Conservation (phyloP, 352 stramenopile species). For the Peronospora destructor region DNA sequence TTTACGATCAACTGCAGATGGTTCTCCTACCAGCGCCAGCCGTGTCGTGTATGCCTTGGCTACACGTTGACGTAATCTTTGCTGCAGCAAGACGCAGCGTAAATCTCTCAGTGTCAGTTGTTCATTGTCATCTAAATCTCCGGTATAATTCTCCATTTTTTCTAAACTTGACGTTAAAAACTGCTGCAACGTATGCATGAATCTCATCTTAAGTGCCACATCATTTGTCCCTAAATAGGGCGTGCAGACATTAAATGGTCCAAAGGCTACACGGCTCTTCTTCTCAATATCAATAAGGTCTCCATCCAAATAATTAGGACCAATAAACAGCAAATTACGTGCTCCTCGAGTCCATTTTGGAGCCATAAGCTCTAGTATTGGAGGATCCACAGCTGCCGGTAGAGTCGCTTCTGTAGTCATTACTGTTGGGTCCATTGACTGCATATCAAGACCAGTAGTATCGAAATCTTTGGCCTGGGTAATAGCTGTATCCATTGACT, state of each 20-base stretch:
- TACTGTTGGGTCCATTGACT: constrained; percentile 4
- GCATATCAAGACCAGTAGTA: not conserved
- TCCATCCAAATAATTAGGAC: constrained; percentile 58
- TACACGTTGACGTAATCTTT: constrained; percentile 59
- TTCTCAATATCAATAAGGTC: constrained; percentile 53
- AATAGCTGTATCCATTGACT: constrained; percentile 73
- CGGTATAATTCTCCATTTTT: constrained; percentile 42
- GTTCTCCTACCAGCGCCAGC: constrained; percentile 60
- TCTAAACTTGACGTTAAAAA: constrained; percentile 60
- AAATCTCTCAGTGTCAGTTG: constrained; percentile 49
- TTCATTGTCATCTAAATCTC: constrained; percentile 35
- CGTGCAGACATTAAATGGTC: constrained; percentile 48
- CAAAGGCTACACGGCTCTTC: constrained; percentile 49
- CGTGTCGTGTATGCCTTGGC: constrained; percentile 53
- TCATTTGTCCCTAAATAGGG: constrained; percentile 64
- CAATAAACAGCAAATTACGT: constrained; percentile 49
- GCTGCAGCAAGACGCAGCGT: constrained; percentile 65
- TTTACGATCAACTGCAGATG: constrained; percentile 57
- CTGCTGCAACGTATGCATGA: constrained; percentile 64
- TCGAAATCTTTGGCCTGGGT: constrained; percentile 19
- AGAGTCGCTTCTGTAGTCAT: not conserved
- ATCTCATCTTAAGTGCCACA: constrained; percentile 63
- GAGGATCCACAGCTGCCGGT: constrained; percentile 3
- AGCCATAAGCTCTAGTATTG: constrained; percentile 32
- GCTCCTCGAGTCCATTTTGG: constrained; percentile 58